phyloP scores from a whole-genome alignment of 371 early-diverging fungal genomes.

The Mucor indicus region DNA sequence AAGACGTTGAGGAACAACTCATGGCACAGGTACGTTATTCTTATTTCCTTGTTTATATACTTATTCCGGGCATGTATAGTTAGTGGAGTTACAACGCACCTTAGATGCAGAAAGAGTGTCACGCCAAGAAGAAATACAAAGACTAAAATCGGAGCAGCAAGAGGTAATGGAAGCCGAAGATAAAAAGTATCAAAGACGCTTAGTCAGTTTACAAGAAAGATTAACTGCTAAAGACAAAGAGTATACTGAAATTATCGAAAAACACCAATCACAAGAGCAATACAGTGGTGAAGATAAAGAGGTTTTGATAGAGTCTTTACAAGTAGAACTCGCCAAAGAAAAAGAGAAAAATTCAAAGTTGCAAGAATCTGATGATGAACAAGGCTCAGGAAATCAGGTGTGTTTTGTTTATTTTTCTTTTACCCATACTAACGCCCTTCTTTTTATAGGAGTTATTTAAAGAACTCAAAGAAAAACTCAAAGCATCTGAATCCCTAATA shows the following conservation, averaged over 20 bases:
- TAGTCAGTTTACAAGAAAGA: conserved; percentile 27
- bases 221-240: conserved; percentile 26
- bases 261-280: no score
- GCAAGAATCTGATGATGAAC: conserved; percentile 2
- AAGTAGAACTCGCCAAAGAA: conserved; percentile 13
- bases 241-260: conserved; percentile 16
- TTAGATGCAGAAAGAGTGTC: conserved; percentile 16
- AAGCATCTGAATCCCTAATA: not conserved
- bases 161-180: conserved; percentile 22
- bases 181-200: conserved; percentile 26
- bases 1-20: conserved; percentile 18
- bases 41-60: not conserved
- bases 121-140: conserved; percentile 17
- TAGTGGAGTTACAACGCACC: conserved; percentile 17
- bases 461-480: not conserved
- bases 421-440: not conserved
- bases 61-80: no score
- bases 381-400: no score
- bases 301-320: conserved; percentile 9
- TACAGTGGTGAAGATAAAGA: conserved; percentile 10
- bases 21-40: conserved; percentile 16
- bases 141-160: conserved; percentile 20
- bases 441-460: conserved; percentile 2
- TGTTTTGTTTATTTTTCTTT: not conserved
- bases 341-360: conserved; percentile 2